Base-by-base conservation (phyloP, 306 rosid species). In the Begonia peltatifolia region DNA sequence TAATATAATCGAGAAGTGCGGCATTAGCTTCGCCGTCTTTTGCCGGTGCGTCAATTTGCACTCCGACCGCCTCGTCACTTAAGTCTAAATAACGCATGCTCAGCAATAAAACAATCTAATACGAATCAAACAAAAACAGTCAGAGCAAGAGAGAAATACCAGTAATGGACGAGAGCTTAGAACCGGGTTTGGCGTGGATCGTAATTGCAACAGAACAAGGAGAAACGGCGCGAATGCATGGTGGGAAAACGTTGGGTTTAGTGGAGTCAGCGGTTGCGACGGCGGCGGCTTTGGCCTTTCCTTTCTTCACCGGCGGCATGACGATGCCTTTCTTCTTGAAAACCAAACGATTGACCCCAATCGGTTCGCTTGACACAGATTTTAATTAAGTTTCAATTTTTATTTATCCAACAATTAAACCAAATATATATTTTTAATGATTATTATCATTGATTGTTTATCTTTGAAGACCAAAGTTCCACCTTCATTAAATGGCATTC, bases 11-110 rank as follows among this genome's bases (percentile, higher is more conserved):
- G 10, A 90, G 77, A 50, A 90, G 95, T 13, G 94, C 95, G 10
- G 90, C 92, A 65, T 85, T 90, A 55, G 97, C 97, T 73, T 89
- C 95, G 11, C 95, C 94, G 63, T 90, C 97, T 63, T 80, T 90
- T 0, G 95, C 82, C 3, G 97, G 95, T 10, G 94, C 94, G 63
- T 83, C 94, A 42, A 85, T 90, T 70, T 85, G 94, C 22, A 90
- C 94, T 15, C 94, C 95, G 15, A 90, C 68, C 2, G 95, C 81
- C 46, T 90, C 94, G 52, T 85, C 84, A 54, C 80, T 72, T 54
- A 80, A 72, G 66, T 85, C 95, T 84, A 57, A 22, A 52, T 10
- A 15, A 9, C 18, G 46, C 9, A 57, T 30, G 38, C 38, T 30
- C 38, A 7, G 3, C 38, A 30, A 30, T 30, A 30, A 30, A 20